Evolutionary conservation across 129 eudicot species (phyloP).

Genomic region (Lactuca sativa): DNA sequence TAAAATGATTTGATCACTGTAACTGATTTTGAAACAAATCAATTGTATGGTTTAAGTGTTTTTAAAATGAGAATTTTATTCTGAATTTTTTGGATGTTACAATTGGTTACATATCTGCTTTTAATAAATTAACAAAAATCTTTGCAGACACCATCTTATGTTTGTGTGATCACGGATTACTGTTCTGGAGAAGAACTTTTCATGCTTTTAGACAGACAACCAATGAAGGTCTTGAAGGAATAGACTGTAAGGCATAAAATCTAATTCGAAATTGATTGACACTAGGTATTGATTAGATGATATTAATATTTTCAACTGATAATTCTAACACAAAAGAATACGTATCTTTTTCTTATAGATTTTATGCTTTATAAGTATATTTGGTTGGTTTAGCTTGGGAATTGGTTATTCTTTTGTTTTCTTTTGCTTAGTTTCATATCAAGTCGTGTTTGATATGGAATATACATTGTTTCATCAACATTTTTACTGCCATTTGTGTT

Average conservation of each 20-base stretch:
- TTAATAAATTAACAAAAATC: neutral
- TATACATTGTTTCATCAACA: too few relatives aligned
- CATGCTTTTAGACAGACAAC: conserved; percentile 81
- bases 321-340: neutral
- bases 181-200: conserved; percentile 98
- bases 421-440: too few relatives aligned
- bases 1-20: too few relatives aligned
- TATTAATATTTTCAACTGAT: neutral
- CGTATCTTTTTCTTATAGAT: conserved; percentile 37
- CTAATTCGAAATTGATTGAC: neutral
- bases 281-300: neutral
- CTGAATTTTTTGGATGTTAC: too few relatives aligned
- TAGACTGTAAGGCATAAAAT: conserved; percentile 77
- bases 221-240: conserved; percentile 86
- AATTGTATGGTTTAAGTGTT: too few relatives aligned
- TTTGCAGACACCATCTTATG: conserved; percentile 83
- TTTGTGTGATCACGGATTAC: conserved; percentile 94
- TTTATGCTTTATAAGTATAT: conserved; percentile 44
- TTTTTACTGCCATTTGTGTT: too few relatives aligned
- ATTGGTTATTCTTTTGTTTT: too few relatives aligned
- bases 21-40: too few relatives aligned
- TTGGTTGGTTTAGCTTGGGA: too few relatives aligned
- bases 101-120: too few relatives aligned
- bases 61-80: too few relatives aligned
- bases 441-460: too few relatives aligned